Evolutionary conservation across 2,329 filamentous ascomycete species (phyloP), one percentile per base, ranked within the genome.

Genomic region (Pleurostoma richardsiae): DNA sequence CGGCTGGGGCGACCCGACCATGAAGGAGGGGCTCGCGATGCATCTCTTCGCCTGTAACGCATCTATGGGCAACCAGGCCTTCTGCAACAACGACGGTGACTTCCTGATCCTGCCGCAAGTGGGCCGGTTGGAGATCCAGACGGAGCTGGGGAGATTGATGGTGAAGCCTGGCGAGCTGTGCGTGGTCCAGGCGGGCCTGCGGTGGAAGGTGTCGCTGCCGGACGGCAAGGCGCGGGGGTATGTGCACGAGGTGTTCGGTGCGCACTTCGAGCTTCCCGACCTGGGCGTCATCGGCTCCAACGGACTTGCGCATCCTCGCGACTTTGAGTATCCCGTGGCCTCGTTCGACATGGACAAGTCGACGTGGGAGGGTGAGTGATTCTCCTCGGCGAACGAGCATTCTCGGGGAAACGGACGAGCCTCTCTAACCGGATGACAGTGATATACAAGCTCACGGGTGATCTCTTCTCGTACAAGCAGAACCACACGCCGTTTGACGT

Each of bases 401-500:
- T 19, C n/a, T 36, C 33, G n/a, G 33, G 33, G n/a, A n/a, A 36
- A 36, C 33, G 8, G 33, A 36, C n/a, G 8, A 36, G n/a, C n/a
- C 8, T 36, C n/a, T 36, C 33, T 19, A 19, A 19, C 19, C 19
- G 2, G 19, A 19, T 19, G 19, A 19, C 33, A 36, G 33, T 36
- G 8, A 36, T 36, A 36, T 36, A 41, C 55, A 84, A 85, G 56
- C 76, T 83, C 46, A 72, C 73, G 3, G 80, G 80, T 3, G 76
- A 75, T 46, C 72, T 83, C 40, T 83, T 80, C 58, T 67, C 68
- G 11, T 79, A 77, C 42, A 75, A 71, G 39, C 82, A 85, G 56
- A 70, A 69, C 30, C 80, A 85, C 58, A 82, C 76, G 2, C 80
- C 81, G 0, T 85, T 85, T 51, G 80, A 86, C 51, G 80, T 85